These are phyloP conservation scores for Lactarius sanguifluus DNA, from an alignment of 768 basidiomycete genomes.

Conservation along the genomic window DNA sequence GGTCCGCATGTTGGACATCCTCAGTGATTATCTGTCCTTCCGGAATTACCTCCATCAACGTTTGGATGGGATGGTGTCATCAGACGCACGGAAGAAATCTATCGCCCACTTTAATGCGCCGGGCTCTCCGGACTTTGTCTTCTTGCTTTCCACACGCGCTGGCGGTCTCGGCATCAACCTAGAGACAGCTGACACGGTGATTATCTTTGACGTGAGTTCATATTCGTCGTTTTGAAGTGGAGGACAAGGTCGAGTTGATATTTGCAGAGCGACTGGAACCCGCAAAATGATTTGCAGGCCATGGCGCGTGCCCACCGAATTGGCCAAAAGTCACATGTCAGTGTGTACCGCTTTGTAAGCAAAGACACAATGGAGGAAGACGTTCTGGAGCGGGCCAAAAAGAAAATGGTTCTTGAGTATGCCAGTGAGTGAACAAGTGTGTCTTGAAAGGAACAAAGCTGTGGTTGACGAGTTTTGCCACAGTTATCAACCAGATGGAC, in stretches of 20 bases:
- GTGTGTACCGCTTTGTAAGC: slow-evolving; percentile 96
- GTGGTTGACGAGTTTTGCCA: slow-evolving; percentile 3
- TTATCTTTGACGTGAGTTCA: slow-evolving; percentile 90
- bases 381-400: slow-evolving; percentile 94
- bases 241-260: slow-evolving; percentile 31
- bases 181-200: slow-evolving; percentile 98
- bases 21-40: slow-evolving; percentile 93
- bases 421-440: slow-evolving; percentile 70
- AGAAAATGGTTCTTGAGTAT: slow-evolving; percentile 99
- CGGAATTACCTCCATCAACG: slow-evolving; percentile 92
- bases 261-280: slow-evolving; percentile 92
- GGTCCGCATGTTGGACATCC: slow-evolving; percentile 98
- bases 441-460: background rate
- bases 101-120: slow-evolving; percentile 97
- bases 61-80: slow-evolving; percentile 92
- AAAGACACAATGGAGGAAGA: slow-evolving; percentile 99
- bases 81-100: slow-evolving; percentile 89
- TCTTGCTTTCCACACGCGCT: slow-evolving; percentile 93
- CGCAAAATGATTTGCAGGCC: slow-evolving; percentile 97
- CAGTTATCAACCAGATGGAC: slow-evolving; percentile 99
- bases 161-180: slow-evolving; percentile 98
- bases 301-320: slow-evolving; percentile 99
- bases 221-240: background rate
- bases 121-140: slow-evolving; percentile 93
- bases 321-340: slow-evolving; percentile 98